Conservation (phyloP, 2,329 filamentous ascomycete genomes). For the Scolecobasidium constrictum region DNA sequence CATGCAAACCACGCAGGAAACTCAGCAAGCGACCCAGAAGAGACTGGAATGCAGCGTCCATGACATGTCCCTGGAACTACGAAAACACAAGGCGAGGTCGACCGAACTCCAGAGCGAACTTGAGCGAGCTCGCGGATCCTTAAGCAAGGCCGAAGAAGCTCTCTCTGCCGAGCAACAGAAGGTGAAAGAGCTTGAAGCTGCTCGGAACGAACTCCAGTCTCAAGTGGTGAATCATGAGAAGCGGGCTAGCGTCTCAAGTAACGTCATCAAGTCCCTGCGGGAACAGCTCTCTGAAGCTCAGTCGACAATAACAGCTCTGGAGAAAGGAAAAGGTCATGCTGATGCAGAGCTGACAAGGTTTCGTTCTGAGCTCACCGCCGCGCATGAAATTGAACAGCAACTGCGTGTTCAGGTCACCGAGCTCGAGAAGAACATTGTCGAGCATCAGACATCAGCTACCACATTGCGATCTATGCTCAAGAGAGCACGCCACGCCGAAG, state of each 20-base stretch:
- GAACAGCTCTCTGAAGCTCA: background rate
- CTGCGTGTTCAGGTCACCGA: background rate
- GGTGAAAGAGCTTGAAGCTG: background rate
- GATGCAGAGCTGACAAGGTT: background rate
- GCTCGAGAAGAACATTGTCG: background rate
- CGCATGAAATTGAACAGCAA: background rate
- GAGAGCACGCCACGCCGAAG: background rate
- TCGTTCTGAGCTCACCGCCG: background rate
- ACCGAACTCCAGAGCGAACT: too few species aligned
- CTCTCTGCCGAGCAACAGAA: background rate
- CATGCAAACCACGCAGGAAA: too few species aligned
- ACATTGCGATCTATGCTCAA: background rate
- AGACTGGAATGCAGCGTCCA: too few species aligned
- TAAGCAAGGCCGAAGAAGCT: background rate
- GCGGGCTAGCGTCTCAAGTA: background rate
- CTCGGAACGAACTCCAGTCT: background rate
- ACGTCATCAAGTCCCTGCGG: background rate
- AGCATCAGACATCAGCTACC: background rate
- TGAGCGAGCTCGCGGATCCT: background rate
- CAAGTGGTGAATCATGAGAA: background rate
- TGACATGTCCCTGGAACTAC: too few species aligned
- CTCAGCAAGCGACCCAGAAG: too few species aligned
- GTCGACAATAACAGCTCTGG: background rate
- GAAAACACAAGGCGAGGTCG: too few species aligned
- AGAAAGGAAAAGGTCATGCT: background rate